phyloP scores from a whole-genome alignment of 345 rosid genomes.

The Salix brachista region DNA sequence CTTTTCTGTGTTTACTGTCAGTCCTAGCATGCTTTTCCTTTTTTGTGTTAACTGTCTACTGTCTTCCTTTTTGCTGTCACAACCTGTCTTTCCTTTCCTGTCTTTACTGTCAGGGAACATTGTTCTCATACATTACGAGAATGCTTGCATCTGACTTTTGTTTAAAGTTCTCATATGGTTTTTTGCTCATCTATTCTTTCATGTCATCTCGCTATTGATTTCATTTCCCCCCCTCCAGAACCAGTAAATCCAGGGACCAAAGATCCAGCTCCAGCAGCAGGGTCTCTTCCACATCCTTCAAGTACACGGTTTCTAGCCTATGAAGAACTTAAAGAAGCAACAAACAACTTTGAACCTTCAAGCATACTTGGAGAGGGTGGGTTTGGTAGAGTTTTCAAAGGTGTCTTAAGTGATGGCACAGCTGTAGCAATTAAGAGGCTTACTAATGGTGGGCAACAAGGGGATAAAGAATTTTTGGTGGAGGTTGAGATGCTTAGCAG shows the following conservation, averaged over 20 bases:
- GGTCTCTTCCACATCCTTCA: constrained; percentile 78
- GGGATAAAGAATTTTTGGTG: constrained; percentile 90
- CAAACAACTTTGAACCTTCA: constrained; percentile 77
- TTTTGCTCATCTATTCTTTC: background rate
- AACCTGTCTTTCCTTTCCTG: no score
- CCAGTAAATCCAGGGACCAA: constrained; percentile 60
- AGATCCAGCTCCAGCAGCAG: constrained; percentile 38
- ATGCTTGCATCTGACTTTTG: background rate
- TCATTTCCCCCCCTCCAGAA: background rate
- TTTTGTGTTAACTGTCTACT: no score
- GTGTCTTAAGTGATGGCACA: constrained; percentile 94
- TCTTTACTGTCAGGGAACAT: no score
- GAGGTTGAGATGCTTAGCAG: constrained; percentile 99
- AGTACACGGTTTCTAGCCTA: constrained; percentile 84
- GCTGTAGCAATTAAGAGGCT: constrained; percentile 98
- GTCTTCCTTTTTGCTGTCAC: no score
- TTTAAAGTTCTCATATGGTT: background rate
- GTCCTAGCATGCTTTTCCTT: no score
- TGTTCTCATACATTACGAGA: background rate
- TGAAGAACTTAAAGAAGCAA: constrained; percentile 94
- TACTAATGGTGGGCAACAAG: constrained; percentile 87
- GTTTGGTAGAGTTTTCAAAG: constrained; percentile 94
- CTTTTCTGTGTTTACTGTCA: no score
- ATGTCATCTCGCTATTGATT: background rate
- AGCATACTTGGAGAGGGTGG: constrained; percentile 98